Evolutionary conservation across 805 yeast genomes (phyloP), one percentile per base, ranked within the genome.

Genomic region (Ogataea zsoltii): DNA sequence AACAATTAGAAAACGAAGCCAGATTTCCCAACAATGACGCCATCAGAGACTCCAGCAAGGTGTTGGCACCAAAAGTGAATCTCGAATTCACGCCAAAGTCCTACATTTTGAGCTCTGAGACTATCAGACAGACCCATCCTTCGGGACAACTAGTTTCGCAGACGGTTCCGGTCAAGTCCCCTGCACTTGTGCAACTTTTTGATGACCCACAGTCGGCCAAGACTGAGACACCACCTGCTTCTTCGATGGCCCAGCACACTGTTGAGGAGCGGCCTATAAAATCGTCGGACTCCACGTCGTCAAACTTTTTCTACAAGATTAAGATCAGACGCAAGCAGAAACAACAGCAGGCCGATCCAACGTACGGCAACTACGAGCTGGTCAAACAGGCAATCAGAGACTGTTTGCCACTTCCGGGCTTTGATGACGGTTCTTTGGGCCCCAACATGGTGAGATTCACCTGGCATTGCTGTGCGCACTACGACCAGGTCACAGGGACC

Each of bases 401-500:
- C 13, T 53, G 57, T 16, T 52, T 73, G 21, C 62, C 65, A 15
- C 53, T 55, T 44, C 61, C 71, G 17, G 58, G 74, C 15, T 82
- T 77, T 60, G 91, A 85, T 56, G 83, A 81, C 52, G 81, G 79
- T 30, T 80, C 83, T 19, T 84, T 81, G 50, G 94, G 91, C 1
- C 96, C 96, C 9, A 80, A 84, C 13, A 69, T 88, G 33, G 80
- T 88, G 18, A 79, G 96, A 57, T 74, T 87, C 44, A 85, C 96
- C 21, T 88, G 96, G 96, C 96, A 88, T 62, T 78, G 84, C 29
- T 77, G 88, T 46, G 96, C 95, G n/a, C 86, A 94, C 15, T 89
- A 74, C 65, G 88, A 87, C 57, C 70, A 69, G 53, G 67, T 70
- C 16, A 71, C 60, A 19, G 67, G 68, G 7, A 68, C 71, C 14